Evolutionary conservation across 179 eudicot genomes (phyloP), one percentile per base, ranked within the genome.

Genomic region (Heliamphora ciliata): DNA sequence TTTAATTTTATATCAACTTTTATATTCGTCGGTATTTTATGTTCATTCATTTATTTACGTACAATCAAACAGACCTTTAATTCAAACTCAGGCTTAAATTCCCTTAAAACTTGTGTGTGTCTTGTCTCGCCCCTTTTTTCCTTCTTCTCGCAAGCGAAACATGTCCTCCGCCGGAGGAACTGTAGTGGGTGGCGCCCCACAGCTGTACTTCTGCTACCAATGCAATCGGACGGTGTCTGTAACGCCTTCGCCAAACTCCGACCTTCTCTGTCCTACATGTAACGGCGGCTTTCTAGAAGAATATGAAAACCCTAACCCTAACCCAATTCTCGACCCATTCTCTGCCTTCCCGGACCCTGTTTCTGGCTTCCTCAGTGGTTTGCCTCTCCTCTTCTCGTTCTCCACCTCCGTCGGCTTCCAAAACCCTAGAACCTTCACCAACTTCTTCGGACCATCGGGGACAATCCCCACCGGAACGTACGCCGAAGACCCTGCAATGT

Each of bases 271-370:
- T 84, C 92, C 94, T 10, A 63, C 74, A 65, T 93, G 97, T 81
- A 80, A 87, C 76, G 93, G 93, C 79, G 89, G 89, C 3, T 92
- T 92, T 76, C 84, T 92, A 1, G 97, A 93, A 82, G 93, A 91
- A 87, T 84, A 60, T 68, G 90, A 89, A 78, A 61, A 79, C 83
- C 81, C 87, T 70, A 77, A 71, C 79, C 79, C 85, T 78, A 74
- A 65, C 79, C 80, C 86, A 75, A 18, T 24, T 6, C 77, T 80
- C 74, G 15, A 66, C 51, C 59, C 56, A 24, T 79, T 74, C 64
- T 58, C 54, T 54, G 81, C 70, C 46, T 78, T 67, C 18, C 14
- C 78, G 74, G 60, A 71, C 67, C 44, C 14, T 31, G 24, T 54
- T 82, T 81, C 73, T 4, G 81, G 76, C 5, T 79, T 84, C 14